Base-by-base conservation (phyloP, 73 alveolate genomes). In the Paramecium sexaurelia region DNA sequence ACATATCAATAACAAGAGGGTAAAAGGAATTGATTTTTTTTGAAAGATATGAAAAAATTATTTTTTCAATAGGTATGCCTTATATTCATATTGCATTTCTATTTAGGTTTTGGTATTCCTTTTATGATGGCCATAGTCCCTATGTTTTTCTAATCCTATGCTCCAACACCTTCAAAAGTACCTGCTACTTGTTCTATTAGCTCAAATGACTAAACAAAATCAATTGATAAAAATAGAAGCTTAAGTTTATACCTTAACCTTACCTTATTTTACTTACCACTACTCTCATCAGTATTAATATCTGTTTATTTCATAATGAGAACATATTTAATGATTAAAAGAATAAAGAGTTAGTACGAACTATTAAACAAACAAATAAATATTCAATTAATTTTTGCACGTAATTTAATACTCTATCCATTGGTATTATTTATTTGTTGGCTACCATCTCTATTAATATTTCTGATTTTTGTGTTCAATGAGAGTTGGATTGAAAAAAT, bases 111-210 rank as follows among this genome's bases (percentile, higher is more conserved):
- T 41, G 7, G 29, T 10, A 19, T 78, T 20, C 90, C 90, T 4
- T 10, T 5, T 3, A 1, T 43, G 1, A 22, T 45, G 55, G 90
- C 75, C 6, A 36, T 27, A 22, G 40, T 45, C 10, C 90, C 75
- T 22, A 41, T 37, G 27, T 78, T 45, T 26, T 41, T 41, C 13
- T 6, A 41, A 15, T 32, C 90, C 10, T 78, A 41, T 45, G 33
- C 43, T n/a, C 90, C 90, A 17, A 41, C 90, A 6, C 75, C 90
- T 24, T 19, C 37, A 0, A 45, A 41, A 29, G 90, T 29, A 3
- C 90, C 90, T 22, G 41, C 73, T 24, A 24, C 27, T 5, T 78
- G 90, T 32, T 40, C 73, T 0, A 75, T 75, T 37, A 75, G 51
- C 11, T 75, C 40, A 22, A 57, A 75, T 40, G 89, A 75, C 24